Evolutionary conservation across 2,329 filamentous ascomycete species (phyloP).

Genomic region (Phialemonium atrogriseum): DNA sequence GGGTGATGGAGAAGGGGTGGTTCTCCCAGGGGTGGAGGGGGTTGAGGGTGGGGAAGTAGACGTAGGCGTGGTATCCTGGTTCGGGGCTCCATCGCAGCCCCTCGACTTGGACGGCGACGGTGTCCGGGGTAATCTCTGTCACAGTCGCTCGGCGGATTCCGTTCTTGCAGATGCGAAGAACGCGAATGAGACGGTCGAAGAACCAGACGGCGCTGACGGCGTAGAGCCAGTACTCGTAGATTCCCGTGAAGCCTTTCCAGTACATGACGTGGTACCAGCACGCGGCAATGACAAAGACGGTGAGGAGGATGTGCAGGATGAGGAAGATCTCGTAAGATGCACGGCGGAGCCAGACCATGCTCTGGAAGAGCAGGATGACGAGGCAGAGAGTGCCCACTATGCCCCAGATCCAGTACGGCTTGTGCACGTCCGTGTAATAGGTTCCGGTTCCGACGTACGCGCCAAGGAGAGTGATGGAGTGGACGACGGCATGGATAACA

Average conservation of each 20-base stretch:
- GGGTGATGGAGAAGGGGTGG: conserved; percentile 41
- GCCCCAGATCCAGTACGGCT: conserved; percentile 35
- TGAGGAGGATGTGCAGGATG: conserved; percentile 29
- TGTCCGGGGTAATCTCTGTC: conserved; percentile 20
- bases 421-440: conserved; percentile 20
- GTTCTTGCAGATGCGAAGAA: conserved; percentile 26
- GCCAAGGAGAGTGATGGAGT: too few relatives aligned
- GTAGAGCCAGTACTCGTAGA: conserved; percentile 40
- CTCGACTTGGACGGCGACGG: conserved; percentile 32
- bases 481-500: conserved; percentile 34
- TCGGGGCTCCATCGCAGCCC: conserved; percentile 24
- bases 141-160: conserved; percentile 30
- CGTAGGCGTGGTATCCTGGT: conserved; percentile 30
- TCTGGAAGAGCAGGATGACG: conserved; percentile 21
- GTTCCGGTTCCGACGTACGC: conserved; percentile 30
- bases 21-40: conserved; percentile 38
- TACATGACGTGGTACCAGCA: conserved; percentile 32
- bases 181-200: conserved; percentile 21
- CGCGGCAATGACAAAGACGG: conserved; percentile 30
- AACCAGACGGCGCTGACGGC: conserved; percentile 32
- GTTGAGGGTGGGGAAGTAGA: conserved; percentile 40
- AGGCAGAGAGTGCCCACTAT: conserved; percentile 27
- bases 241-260: conserved; percentile 27
- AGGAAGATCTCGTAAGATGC: conserved; percentile 36
- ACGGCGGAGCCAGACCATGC: conserved; percentile 26